Conservation (phyloP, 2,329 filamentous ascomycete genomes). For the Penicillium nordicum region DNA sequence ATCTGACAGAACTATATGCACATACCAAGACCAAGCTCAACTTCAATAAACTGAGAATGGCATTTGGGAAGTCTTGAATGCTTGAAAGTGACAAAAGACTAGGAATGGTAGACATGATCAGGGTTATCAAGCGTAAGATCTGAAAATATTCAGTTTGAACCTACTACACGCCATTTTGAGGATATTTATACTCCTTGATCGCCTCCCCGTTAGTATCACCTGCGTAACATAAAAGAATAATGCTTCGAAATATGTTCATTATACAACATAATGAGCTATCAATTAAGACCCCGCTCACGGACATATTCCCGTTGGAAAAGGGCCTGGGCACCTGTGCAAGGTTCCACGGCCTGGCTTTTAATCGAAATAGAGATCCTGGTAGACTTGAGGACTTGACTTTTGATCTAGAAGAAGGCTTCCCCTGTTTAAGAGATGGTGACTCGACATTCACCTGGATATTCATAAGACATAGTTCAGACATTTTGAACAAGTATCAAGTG, state of each 20-base stretch:
- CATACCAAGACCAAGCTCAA: neutral
- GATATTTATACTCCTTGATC: neutral
- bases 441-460: neutral
- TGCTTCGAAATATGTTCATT: neutral
- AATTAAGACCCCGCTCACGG: neutral
- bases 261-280: neutral
- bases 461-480: neutral
- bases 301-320: neutral
- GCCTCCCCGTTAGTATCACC: neutral
- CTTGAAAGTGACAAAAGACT: neutral
- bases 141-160: neutral
- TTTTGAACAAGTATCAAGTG: neutral
- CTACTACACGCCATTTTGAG: neutral
- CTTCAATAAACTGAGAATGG: neutral
- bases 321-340: neutral
- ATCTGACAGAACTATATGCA: neutral
- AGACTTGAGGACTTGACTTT: neutral
- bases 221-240: neutral
- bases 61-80: neutral
- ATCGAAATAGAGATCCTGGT: neutral
- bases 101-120: neutral
- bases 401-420: neutral
- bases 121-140: neutral
- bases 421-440: neutral
- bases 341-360: neutral